Conservation (phyloP, 2,329 filamentous ascomycete genomes). For the Lachnellula cervina region DNA sequence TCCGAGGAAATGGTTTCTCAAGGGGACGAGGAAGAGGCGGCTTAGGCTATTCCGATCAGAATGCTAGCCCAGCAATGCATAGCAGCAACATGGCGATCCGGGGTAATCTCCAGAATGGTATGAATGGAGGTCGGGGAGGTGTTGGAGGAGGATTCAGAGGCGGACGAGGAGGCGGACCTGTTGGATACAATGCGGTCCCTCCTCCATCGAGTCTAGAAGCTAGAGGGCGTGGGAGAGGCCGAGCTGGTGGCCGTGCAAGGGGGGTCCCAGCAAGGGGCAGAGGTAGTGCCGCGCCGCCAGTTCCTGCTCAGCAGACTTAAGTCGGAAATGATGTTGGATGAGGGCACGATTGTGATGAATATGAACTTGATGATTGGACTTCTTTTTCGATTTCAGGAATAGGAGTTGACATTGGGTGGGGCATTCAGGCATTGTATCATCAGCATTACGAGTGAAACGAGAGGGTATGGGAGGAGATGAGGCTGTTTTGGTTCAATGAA, state of each 20-base stretch:
- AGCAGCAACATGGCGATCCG: constrained; percentile 21
- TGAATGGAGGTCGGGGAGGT: constrained; percentile 12
- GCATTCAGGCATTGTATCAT: background rate
- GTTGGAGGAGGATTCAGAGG: constrained; percentile 19
- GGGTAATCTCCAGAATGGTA: constrained; percentile 12
- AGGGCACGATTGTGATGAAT: background rate
- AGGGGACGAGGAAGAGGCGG: constrained; percentile 34
- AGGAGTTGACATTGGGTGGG: background rate
- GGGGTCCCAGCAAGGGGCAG: constrained; percentile 22
- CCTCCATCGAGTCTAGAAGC: constrained; percentile 55
- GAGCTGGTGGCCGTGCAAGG: constrained; percentile 29
- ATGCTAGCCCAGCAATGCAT: constrained; percentile 23
- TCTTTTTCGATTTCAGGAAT: background rate
- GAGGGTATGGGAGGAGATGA: background rate
- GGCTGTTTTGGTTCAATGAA: background rate
- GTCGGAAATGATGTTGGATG: background rate
- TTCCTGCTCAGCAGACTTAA: constrained; percentile 7
- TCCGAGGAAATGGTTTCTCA: constrained; percentile 37
- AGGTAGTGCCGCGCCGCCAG: constrained; percentile 9
- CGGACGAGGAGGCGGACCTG: constrained; percentile 19
- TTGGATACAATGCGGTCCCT: constrained; percentile 50
- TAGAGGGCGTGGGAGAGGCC: constrained; percentile 33
- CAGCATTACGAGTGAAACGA: background rate
- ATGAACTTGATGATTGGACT: background rate
- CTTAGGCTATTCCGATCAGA: constrained; percentile 16